A percentile compares a stretch with the other conserved stretches of the same genome.
Evolutionary conservation across 2,329 filamentous ascomycete genomes (phyloP).

Genomic region (Chalaropsis thielavioides): DNA sequence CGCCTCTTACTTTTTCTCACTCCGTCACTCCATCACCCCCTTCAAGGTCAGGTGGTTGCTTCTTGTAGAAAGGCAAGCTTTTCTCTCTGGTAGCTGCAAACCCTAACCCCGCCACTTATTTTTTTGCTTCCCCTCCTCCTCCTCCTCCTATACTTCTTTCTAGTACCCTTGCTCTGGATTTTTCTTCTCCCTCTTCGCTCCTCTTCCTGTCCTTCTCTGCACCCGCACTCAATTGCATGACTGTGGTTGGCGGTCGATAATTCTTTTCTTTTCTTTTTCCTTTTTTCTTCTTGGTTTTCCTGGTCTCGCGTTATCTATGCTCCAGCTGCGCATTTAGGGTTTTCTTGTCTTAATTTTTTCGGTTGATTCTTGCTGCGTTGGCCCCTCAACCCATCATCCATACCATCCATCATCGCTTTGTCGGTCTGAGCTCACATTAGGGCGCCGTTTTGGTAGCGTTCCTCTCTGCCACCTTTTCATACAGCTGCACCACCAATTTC

Average conservation of each 20-base stretch:
- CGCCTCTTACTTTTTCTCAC: not conserved
- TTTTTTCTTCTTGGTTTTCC: not conserved
- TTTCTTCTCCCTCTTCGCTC: not conserved
- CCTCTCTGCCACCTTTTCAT: not conserved
- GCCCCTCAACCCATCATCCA: not conserved
- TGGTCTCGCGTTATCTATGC: not conserved
- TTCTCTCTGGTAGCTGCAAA: not conserved
- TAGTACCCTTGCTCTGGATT: not conserved
- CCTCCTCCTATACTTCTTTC: not conserved
- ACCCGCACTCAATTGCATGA: slow-evolving; percentile 5
- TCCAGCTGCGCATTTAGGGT: not conserved
- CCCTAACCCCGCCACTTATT: slow-evolving; percentile 8
- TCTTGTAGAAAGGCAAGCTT: no score
- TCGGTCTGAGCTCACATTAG: not conserved
- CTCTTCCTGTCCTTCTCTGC: not conserved
- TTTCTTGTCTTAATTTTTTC: not conserved
- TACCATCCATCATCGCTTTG: not conserved
- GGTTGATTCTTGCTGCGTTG: not conserved
- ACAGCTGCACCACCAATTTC: not conserved
- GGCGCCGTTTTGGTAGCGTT: not conserved
- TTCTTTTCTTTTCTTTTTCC: slow-evolving; percentile 7
- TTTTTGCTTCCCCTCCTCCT: slow-evolving; percentile 3
- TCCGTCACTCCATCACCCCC: no score
- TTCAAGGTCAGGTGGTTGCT: no score
- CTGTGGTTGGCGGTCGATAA: slow-evolving; percentile 8